Percentiles rank a stretch among this genome's conserved stretches.
These are phyloP conservation scores for Fusarium scirpi DNA, from an alignment of 2,329 filamentous ascomycete species.

Conservation along the genomic window DNA sequence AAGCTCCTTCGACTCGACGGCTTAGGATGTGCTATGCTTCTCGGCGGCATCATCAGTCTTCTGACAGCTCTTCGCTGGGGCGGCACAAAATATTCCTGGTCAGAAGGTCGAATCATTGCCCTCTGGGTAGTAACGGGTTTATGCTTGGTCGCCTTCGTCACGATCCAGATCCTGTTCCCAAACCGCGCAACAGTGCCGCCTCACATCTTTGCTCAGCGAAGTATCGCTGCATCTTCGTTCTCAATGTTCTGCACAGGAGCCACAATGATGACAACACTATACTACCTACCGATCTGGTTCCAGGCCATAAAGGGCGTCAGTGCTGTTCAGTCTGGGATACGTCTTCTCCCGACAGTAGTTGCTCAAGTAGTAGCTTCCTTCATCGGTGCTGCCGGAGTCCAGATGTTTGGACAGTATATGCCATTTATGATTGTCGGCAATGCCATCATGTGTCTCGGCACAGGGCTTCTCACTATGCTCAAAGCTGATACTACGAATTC, in stretches of 20 bases:
- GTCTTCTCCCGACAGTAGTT: slow-evolving; percentile 4
- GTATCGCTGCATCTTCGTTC: slow-evolving; percentile 19
- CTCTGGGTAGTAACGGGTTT: neutral
- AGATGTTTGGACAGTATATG: slow-evolving; percentile 29
- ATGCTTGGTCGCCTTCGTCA: neutral
- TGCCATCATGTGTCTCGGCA: slow-evolving; percentile 18
- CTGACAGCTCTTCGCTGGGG: slow-evolving; percentile 29
- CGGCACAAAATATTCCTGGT: slow-evolving; percentile 21
- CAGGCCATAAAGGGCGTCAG: slow-evolving; percentile 17
- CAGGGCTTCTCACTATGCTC: slow-evolving; percentile 36
- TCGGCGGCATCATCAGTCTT: slow-evolving; percentile 10
- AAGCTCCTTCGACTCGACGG: slow-evolving; percentile 22
- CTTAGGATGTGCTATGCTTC: slow-evolving; percentile 8
- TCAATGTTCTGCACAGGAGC: slow-evolving; percentile 26
- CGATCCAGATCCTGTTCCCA: neutral
- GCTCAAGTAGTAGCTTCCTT: slow-evolving; percentile 20
- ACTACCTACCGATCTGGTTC: slow-evolving; percentile 32
- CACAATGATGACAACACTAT: slow-evolving; percentile 30
- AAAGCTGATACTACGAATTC: slow-evolving; percentile 46
- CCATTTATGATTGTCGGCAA: slow-evolving; percentile 35
- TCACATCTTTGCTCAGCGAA: slow-evolving; percentile 12
- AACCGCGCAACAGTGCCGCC: slow-evolving; percentile 18
- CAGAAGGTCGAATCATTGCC: neutral
- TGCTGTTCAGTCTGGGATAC: slow-evolving; percentile 20
- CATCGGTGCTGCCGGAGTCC: slow-evolving; percentile 12